Evolutionary conservation across 2,329 filamentous ascomycete species (phyloP).

Genomic region (Zasmidium citrigriseum): DNA sequence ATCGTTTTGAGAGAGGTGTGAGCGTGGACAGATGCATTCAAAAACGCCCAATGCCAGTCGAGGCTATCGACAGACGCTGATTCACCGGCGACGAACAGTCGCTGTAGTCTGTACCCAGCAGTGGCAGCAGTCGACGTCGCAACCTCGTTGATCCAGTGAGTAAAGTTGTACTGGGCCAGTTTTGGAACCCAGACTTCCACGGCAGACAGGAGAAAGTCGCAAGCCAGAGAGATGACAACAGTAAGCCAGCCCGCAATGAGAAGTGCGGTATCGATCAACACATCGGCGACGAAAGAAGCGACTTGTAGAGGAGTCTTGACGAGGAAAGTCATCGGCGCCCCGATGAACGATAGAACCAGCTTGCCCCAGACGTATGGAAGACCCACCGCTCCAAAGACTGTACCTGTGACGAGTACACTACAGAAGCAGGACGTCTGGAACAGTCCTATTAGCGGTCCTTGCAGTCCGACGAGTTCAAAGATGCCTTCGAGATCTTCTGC

Average conservation of each 20-base stretch:
- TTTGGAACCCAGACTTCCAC: slow-evolving; percentile 12
- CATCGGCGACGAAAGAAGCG: slow-evolving; percentile 71
- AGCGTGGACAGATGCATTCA: slow-evolving; percentile 28
- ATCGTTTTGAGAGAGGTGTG: slow-evolving; percentile 31
- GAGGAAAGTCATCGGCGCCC: slow-evolving; percentile 70
- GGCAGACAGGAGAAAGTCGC: slow-evolving; percentile 12
- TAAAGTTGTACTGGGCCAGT: slow-evolving; percentile 10
- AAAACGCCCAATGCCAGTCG: slow-evolving; percentile 30
- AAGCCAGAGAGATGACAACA: slow-evolving; percentile 14
- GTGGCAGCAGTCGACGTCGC: slow-evolving; percentile 23
- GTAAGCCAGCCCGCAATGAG: slow-evolving; percentile 50
- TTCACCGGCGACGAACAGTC: slow-evolving; percentile 21
- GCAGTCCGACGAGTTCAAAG: slow-evolving; percentile 94
- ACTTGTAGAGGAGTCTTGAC: slow-evolving; percentile 71
- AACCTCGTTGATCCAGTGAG: slow-evolving; percentile 19
- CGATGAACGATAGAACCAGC: slow-evolving; percentile 74
- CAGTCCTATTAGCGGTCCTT: slow-evolving; percentile 83
- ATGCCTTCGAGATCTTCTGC: slow-evolving; percentile 95
- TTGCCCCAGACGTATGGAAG: slow-evolving; percentile 91
- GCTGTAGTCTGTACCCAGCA: slow-evolving; percentile 23
- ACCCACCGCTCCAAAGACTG: slow-evolving; percentile 82
- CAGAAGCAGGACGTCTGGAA: slow-evolving; percentile 96
- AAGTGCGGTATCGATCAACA: slow-evolving; percentile 75
- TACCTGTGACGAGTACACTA: slow-evolving; percentile 82
- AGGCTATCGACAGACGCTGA: slow-evolving; percentile 12